phyloP scores from a whole-genome alignment of 805 yeast species.

The Candida koratica region DNA sequence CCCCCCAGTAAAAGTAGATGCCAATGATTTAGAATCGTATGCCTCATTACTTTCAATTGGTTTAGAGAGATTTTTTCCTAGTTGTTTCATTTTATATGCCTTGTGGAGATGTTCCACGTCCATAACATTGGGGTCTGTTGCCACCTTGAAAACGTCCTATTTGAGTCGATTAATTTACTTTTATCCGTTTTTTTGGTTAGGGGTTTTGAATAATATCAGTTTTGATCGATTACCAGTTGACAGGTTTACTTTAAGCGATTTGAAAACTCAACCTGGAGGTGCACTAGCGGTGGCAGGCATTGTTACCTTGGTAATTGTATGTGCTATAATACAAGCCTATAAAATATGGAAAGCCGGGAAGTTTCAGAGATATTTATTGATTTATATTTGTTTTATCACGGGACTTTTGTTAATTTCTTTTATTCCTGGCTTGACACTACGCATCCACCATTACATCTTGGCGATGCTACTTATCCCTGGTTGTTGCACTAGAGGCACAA shows the following conservation, averaged over 20 bases:
- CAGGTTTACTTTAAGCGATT: slow-evolving; percentile 67
- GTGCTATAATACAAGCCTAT: slow-evolving; percentile 71
- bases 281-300: slow-evolving; percentile 57
- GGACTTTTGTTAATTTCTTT: slow-evolving; percentile 43
- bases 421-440: slow-evolving; percentile 65
- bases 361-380: slow-evolving; percentile 52
- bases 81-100: slow-evolving; percentile 64
- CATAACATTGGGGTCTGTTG: slow-evolving; percentile 38
- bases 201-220: slow-evolving; percentile 79
- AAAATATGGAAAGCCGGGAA: slow-evolving; percentile 76
- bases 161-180: slow-evolving; percentile 51
- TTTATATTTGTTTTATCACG: slow-evolving; percentile 47
- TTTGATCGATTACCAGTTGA: slow-evolving; percentile 89
- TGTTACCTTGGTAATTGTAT: slow-evolving; percentile 39
- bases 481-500: slow-evolving; percentile 66
- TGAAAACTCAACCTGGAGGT: slow-evolving; percentile 75
- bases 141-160: slow-evolving; percentile 27
- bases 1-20: slow-evolving; percentile 65
- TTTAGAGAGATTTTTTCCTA: slow-evolving; percentile 70
- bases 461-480: slow-evolving; percentile 81
- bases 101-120: slow-evolving; percentile 58
- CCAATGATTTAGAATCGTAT: slow-evolving; percentile 47
- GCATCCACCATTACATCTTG: slow-evolving; percentile 76
- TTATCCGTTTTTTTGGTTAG: slow-evolving; percentile 82
- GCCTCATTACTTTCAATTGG: slow-evolving; percentile 67